phyloP scores from a whole-genome alignment of 2,329 filamentous ascomycete species.

The Aspergillus tanneri region DNA sequence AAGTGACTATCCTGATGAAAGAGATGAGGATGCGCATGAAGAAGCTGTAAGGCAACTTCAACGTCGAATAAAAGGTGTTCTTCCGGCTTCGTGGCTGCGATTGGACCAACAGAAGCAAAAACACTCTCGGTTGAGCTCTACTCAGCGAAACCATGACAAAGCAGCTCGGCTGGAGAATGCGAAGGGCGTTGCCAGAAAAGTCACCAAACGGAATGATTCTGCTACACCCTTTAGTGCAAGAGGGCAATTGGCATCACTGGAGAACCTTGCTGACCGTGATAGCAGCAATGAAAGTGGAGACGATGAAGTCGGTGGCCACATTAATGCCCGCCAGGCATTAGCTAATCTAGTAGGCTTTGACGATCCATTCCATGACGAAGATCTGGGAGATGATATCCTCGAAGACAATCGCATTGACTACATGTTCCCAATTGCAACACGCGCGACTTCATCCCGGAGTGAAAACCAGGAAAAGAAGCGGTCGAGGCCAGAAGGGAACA shows the following conservation, averaged over 20 bases:
- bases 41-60: conserved; percentile 35
- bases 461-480: conserved; percentile 24
- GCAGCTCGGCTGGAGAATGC: conserved; percentile 25
- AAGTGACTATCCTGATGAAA: conserved; percentile 8
- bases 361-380: conserved; percentile 24
- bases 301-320: conserved; percentile 8
- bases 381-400: conserved; percentile 33
- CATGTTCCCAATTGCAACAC: conserved; percentile 34
- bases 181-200: conserved; percentile 37
- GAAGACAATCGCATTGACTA: conserved; percentile 46
- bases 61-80: conserved; percentile 48
- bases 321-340: conserved; percentile 14
- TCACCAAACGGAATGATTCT: conserved; percentile 26
- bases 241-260: conserved; percentile 17
- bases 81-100: conserved; percentile 50
- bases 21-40: conserved; percentile 19
- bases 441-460: conserved; percentile 12
- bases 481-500: conserved; percentile 4
- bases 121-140: conserved; percentile 19
- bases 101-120: conserved; percentile 40
- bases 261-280: conserved; percentile 30
- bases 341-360: conserved; percentile 22
- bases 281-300: conserved; percentile 30
- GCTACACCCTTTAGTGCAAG: conserved; percentile 14
- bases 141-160: conserved; percentile 23